These are phyloP conservation scores for Exophiala lecanii-corni DNA, from an alignment of 2,329 filamentous ascomycete species.

Conservation along the genomic window DNA sequence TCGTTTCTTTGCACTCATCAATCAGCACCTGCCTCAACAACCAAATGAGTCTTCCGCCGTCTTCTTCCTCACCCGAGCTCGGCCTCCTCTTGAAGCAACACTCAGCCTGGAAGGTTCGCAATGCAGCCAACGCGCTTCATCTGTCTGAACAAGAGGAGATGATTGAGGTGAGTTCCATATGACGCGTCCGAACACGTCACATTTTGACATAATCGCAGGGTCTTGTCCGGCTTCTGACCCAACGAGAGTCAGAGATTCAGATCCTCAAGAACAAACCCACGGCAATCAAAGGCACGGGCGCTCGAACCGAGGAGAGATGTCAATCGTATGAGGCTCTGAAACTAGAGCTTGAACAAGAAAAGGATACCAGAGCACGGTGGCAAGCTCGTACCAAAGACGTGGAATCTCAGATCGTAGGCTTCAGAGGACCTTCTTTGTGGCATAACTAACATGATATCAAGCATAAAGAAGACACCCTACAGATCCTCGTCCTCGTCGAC, in stretches of 20 bases:
- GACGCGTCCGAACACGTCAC: no score
- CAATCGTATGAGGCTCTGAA: not conserved
- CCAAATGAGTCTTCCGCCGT: no score
- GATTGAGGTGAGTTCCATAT: not conserved
- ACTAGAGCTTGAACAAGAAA: not conserved
- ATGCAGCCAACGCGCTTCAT: not conserved
- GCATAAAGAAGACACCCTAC: conserved; percentile 6
- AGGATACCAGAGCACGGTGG: not conserved
- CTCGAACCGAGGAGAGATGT: no score
- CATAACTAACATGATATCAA: not conserved
- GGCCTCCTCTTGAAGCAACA: not conserved
- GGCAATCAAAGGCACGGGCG: no score
- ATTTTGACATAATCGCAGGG: not conserved
- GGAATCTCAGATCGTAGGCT: not conserved
- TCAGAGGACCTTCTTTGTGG: not conserved
- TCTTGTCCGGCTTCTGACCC: not conserved
- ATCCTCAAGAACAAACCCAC: not conserved
- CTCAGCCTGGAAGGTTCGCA: not conserved
- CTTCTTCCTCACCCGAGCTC: no score
- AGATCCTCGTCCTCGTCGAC: conserved; percentile 21
- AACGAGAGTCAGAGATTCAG: not conserved
- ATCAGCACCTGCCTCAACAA: no score
- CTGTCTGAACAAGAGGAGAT: not conserved
- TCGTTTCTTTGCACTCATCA: no score
- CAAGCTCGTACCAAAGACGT: not conserved